phyloP scores from a whole-genome alignment of 2,329 filamentous ascomycete genomes.

The Scedosporium apiospermum region DNA sequence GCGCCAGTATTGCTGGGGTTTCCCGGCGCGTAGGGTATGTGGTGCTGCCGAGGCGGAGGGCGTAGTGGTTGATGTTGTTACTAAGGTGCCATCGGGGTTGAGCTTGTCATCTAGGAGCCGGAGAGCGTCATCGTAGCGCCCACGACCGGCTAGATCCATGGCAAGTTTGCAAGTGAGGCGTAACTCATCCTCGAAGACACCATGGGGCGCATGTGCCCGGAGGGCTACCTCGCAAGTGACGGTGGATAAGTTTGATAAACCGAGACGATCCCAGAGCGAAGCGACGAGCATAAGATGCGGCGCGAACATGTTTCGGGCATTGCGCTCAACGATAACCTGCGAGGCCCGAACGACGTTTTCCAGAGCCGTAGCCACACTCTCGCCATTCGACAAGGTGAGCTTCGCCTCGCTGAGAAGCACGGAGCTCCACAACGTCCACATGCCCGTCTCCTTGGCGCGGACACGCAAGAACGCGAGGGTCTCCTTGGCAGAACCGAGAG shows the following conservation, averaged over 20 bases:
- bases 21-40: slow-evolving; percentile 55
- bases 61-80: slow-evolving; percentile 26
- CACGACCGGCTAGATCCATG: slow-evolving; percentile 48
- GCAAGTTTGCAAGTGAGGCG: slow-evolving; percentile 65
- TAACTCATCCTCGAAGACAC: slow-evolving; percentile 65
- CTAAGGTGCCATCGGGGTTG: slow-evolving; percentile 41
- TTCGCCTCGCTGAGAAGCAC: slow-evolving; percentile 81
- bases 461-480: slow-evolving; percentile 74
- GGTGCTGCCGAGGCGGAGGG: slow-evolving; percentile 35
- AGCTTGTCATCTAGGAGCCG: slow-evolving; percentile 37
- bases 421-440: slow-evolving; percentile 77
- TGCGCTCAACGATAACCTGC: slow-evolving; percentile 69
- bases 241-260: slow-evolving; percentile 44
- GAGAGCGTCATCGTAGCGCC: slow-evolving; percentile 61
- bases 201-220: slow-evolving; percentile 53
- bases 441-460: slow-evolving; percentile 76
- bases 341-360: slow-evolving; percentile 77
- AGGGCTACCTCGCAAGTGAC: slow-evolving; percentile 65
- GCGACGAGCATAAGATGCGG: slow-evolving; percentile 64
- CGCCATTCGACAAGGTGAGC: slow-evolving; percentile 62
- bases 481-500: slow-evolving; percentile 71
- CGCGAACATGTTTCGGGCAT: slow-evolving; percentile 63
- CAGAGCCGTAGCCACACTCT: slow-evolving; percentile 52
- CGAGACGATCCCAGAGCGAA: slow-evolving; percentile 68
- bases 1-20: slow-evolving; percentile 64